Base-by-base conservation (phyloP, 345 rosid species). In the Eucalyptus paniculata region DNA sequence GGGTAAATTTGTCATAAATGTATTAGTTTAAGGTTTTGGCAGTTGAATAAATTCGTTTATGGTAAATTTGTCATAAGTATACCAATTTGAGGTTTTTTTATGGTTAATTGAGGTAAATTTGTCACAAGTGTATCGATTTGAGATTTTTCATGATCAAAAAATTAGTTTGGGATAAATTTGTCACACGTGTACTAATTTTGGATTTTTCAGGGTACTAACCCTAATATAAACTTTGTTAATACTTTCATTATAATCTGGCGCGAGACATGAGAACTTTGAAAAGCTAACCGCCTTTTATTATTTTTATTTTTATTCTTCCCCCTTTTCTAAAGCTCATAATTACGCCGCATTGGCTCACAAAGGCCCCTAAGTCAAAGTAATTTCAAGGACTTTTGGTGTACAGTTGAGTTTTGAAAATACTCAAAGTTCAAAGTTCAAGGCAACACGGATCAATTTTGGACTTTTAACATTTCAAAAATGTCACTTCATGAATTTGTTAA, bases 131-230 rank as follows among this genome's bases (percentile, higher is more conserved):
- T 53, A 53, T 2, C 5, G 1, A 0, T 53, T 53, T 53, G 5
- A 0, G 11, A 19, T 19, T 53, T 53, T 53, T 53, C 5, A 19
- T 53, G 0, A 8, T 53, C 2, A 53, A 19, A 53, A 7, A 53
- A 53, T 53, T 53, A 19, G 9, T 53, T 53, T 53, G 0, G 0
- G 4, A 0, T 19, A 53, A 7, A 53, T 3, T 53, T 53, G 1
- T 53, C 0, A 1, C 9, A 53, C 1, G 0, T 53, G 0, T 53
- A 53, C 8, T 0, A 1, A 1, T 19, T 53, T 53, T 0, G 0
- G 2, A 1, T 53, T 53, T 53, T 53, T 53, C 0, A 53, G 0
- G 1, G 1, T 53, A 21, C 4, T 53, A 21, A 8, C 4, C 58
- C 0, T 53, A 53, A 8, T 53, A 32, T 32, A 32, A 67, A 67